These are phyloP conservation scores for Populus trichocarpa DNA, from an alignment of 441 rosid species.

Conservation along the genomic window DNA sequence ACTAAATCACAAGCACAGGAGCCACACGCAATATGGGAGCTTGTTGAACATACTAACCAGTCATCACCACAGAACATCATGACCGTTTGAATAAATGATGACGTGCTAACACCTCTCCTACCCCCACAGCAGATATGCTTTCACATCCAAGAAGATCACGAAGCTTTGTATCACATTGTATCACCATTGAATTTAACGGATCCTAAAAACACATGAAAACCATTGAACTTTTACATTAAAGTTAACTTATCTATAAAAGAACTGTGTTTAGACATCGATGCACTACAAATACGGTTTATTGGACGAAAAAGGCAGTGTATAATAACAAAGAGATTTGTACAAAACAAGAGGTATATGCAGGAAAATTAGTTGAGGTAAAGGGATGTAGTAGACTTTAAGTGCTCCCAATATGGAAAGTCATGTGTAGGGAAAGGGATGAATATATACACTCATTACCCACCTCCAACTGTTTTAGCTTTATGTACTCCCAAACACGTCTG, in stretches of 20 bases:
- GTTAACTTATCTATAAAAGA: neutral
- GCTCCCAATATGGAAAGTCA: neutral
- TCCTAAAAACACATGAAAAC: constrained; percentile 40
- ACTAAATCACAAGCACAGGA: neutral
- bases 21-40: neutral
- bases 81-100: constrained; percentile 61
- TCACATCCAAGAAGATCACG: constrained; percentile 81
- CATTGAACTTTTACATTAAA: neutral
- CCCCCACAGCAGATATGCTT: constrained; percentile 80
- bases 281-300: neutral
- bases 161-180: constrained; percentile 79
- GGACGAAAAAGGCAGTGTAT: neutral
- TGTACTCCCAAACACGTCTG: constrained; percentile 29
- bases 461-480: constrained; percentile 29
- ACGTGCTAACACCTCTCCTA: constrained; percentile 59
- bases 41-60: constrained; percentile 23
- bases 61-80: constrained; percentile 38
- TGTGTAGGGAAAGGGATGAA: constrained; percentile 4
- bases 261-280: too few relatives aligned
- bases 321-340: neutral
- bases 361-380: neutral
- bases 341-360: neutral
- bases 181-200: constrained; percentile 65
- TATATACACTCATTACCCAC: constrained; percentile 11
- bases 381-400: too few relatives aligned